Evolutionary conservation across 2,329 filamentous ascomycete genomes (phyloP).

Genomic region (Ophiostoma novo-ulmi): DNA sequence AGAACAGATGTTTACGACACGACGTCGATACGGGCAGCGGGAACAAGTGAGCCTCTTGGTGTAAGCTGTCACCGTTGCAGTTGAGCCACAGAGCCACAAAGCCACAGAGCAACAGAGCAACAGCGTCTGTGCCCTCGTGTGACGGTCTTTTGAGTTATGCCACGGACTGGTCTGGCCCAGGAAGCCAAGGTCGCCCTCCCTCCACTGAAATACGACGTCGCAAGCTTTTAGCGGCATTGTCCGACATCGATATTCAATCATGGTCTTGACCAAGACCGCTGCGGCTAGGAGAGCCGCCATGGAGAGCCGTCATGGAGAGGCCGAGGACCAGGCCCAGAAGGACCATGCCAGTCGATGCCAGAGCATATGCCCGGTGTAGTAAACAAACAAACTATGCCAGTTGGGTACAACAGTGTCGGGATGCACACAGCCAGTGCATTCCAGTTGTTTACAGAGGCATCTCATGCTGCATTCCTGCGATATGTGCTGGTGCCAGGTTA

Average conservation of each 20-base stretch:
- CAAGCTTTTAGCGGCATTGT: neutral
- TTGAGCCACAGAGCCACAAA: neutral
- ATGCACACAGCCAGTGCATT: neutral
- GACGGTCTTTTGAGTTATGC: neutral
- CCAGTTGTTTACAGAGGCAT: constrained; percentile 8
- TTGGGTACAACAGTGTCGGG: neutral
- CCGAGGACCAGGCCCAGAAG: neutral
- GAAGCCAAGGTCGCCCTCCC: neutral
- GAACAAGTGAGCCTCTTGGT: neutral
- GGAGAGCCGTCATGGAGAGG: neutral
- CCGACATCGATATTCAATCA: neutral
- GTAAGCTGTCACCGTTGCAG: neutral
- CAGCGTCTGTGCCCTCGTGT: neutral
- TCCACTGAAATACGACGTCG: neutral
- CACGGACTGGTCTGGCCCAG: neutral
- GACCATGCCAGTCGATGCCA: constrained; percentile 12
- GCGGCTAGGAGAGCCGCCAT: neutral
- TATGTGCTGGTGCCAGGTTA: neutral
- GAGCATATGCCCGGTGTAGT: neutral
- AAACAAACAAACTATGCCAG: constrained; percentile 1
- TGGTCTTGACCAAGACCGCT: neutral
- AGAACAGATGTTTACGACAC: neutral
- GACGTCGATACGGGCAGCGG: neutral
- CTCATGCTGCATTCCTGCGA: neutral
- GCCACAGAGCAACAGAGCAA: neutral